Base-by-base conservation (phyloP, 306 rosid genomes). In the Ziziphus jujuba region DNA sequence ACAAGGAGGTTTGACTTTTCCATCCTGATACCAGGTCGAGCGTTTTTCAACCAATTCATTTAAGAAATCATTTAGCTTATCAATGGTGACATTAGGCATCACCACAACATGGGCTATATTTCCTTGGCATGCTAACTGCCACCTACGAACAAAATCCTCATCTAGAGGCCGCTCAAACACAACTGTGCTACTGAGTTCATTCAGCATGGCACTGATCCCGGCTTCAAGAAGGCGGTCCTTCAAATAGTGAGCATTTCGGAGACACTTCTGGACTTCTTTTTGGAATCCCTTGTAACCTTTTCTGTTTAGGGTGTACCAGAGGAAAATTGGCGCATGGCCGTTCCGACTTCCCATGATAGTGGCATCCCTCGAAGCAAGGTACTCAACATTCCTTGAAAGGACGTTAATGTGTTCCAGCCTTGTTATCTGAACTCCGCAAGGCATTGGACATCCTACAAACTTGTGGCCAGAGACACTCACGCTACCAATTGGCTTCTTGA, bases 301-400 rank as follows among this genome's bases (percentile, higher is more conserved):
- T 60, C 25, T 73, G 82, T 79, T 74, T 9, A 89, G 84, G 52
- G 87, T 82, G 57, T 82, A 89, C 90, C 96, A 87, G 3, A 89
- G 75, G 77, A 87, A 89, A 58, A 89, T 87, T 7, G 92, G 86
- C 19, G 90, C 87, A 63, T 84, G 89, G 35, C 92, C 96, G 17
- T 81, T 59, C 47, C 91, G 81, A 57, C 96, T 89, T 20, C 92
- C 90, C 84, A 86, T 84, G 70, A 89, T 89, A 19, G 96, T 89
- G 44, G 81, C 81, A 60, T 89, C 96, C 57, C 85, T 84, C 10
- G 96, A 89, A 44, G 84, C 90, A 33, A 89, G 87, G 71, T 79
- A 80, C 66, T 83, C 91, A 3, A 89, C 87, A 15, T 89, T 81
- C 8, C 77, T 80, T 10, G 90, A 82, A 38, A 86, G 79, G 49